Conservation (phyloP, 2,329 filamentous ascomycete genomes). For the Thielaviopsis populi region DNA sequence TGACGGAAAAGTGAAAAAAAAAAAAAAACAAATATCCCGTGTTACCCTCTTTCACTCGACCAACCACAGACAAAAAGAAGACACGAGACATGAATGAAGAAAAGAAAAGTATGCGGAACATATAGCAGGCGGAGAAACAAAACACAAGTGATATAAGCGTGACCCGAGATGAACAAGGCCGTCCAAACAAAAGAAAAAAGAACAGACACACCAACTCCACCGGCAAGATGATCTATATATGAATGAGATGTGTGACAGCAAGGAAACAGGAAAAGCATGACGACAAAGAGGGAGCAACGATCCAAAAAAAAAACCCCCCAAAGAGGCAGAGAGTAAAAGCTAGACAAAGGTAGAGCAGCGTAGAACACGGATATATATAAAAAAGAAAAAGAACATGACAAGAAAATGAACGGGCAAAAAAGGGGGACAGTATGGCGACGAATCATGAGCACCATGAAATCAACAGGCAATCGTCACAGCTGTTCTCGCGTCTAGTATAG, state of each 20-base stretch:
- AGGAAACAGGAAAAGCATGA: background rate
- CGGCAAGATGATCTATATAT: background rate
- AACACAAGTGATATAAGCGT: background rate
- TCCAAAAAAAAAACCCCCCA: background rate
- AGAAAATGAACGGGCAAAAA: background rate
- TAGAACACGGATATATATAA: background rate
- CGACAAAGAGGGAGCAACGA: background rate
- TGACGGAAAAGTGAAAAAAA: background rate
- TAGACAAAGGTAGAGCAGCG: background rate
- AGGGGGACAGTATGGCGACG: background rate
- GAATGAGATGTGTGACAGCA: background rate
- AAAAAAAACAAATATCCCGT: background rate
- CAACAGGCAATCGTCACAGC: too few relatives aligned
- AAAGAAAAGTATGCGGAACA: background rate
- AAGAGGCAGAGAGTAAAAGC: background rate
- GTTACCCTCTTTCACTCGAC: too few relatives aligned
- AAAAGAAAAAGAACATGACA: background rate
- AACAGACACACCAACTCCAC: constrained; percentile 1
- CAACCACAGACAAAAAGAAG: too few relatives aligned
- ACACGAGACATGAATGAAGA: background rate
- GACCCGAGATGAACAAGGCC: background rate
- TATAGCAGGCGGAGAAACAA: background rate
- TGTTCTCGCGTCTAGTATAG: constrained; percentile 4
- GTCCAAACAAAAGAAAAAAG: background rate
- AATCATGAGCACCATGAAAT: too few relatives aligned